Evolutionary conservation across 441 rosid species (phyloP).

Genomic region (Gossypium trilobum): DNA sequence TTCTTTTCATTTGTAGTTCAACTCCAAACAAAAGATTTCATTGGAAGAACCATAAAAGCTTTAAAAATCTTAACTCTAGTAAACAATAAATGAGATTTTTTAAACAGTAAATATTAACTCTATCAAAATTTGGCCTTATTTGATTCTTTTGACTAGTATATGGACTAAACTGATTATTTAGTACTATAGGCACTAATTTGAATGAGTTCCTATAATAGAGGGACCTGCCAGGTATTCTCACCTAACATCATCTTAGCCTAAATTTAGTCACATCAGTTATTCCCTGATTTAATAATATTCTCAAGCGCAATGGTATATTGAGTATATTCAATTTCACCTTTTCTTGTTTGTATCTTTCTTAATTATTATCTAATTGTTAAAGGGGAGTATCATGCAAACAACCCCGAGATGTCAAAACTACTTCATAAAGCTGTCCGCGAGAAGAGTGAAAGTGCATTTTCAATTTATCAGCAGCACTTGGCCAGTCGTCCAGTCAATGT

Average conservation of each 20-base stretch:
- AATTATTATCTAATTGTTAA: conserved; percentile 6
- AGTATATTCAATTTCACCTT: neutral
- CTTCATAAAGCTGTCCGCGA: conserved; percentile 98
- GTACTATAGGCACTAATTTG: too few species aligned
- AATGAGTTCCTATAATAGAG: too few species aligned
- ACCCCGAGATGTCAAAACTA: conserved; percentile 96
- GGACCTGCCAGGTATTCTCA: too few species aligned
- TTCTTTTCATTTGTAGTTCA: too few species aligned
- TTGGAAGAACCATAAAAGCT: too few species aligned
- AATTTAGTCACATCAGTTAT: neutral
- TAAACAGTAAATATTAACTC: too few species aligned
- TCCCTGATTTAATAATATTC: neutral
- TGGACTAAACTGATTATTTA: too few species aligned
- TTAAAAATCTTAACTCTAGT: too few species aligned
- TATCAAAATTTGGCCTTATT: too few species aligned
- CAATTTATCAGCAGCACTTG: conserved; percentile 93
- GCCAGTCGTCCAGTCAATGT: conserved; percentile 95
- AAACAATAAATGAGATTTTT: too few species aligned
- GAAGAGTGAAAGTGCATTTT: conserved; percentile 85
- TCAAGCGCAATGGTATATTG: neutral
- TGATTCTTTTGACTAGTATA: too few species aligned
- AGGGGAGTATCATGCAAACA: conserved; percentile 99
- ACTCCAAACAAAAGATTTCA: too few species aligned
- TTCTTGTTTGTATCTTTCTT: conserved; percentile 12
- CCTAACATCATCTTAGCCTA: conserved; percentile 1